Evolutionary conservation across 306 rosid genomes (phyloP).

Genomic region (Quercus bicolor): DNA sequence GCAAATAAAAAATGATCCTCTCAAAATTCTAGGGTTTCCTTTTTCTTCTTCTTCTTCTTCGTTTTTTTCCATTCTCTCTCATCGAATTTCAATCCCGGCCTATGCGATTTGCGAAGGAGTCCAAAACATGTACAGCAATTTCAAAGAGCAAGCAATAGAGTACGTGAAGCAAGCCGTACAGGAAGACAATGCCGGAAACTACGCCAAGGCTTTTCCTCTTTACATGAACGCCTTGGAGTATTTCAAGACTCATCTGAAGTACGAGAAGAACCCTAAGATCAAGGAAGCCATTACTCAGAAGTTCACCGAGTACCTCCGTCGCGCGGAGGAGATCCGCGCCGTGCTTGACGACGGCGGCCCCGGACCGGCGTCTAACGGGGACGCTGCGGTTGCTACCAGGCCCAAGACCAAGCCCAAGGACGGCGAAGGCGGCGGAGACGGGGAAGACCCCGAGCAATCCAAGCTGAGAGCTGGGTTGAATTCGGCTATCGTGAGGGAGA

Average conservation of each 20-base stretch:
- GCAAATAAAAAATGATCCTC: neutral
- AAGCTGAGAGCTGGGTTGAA: conserved; percentile 86
- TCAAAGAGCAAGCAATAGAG: conserved; percentile 97
- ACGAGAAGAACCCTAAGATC: conserved; percentile 95
- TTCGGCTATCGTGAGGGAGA: conserved; percentile 90
- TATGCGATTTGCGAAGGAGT: conserved; percentile 24
- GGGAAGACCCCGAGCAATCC: conserved; percentile 84
- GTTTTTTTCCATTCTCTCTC: neutral
- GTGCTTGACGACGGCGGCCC: conserved; percentile 89
- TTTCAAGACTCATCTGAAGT: conserved; percentile 89
- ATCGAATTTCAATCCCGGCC: neutral
- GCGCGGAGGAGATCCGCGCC: conserved; percentile 96
- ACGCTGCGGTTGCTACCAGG: conserved; percentile 79
- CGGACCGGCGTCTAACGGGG: conserved; percentile 87
- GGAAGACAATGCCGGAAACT: conserved; percentile 90
- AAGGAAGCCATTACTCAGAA: conserved; percentile 93
- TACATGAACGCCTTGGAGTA: conserved; percentile 97
- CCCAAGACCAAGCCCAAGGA: conserved; percentile 89
- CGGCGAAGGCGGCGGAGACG: conserved; percentile 70
- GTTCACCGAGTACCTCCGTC: conserved; percentile 92
- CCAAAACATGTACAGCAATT: conserved; percentile 88
- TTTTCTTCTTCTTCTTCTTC: too few relatives aligned
- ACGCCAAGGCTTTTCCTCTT: conserved; percentile 89
- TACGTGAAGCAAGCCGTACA: conserved; percentile 95
- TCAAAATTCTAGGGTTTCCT: conserved; percentile 38